phyloP scores from a whole-genome alignment of 371 early-diverging fungal species.

The Lichtheimia ornata region DNA sequence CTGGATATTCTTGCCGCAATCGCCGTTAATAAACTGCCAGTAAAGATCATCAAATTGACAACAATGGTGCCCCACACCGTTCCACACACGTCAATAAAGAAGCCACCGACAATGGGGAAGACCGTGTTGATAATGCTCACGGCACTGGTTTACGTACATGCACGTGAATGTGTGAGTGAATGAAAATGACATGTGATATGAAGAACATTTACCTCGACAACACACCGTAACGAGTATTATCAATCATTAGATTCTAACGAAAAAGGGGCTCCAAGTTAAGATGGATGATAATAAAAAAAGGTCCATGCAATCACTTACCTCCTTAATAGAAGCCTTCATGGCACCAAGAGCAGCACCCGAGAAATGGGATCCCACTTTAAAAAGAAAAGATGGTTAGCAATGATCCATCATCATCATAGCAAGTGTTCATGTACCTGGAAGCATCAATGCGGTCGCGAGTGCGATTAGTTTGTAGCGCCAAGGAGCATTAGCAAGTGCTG shows the following conservation, averaged over 20 bases:
- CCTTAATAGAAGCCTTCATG: conserved; percentile 36
- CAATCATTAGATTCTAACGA: conserved; percentile 35
- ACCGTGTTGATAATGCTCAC: conserved; percentile 57
- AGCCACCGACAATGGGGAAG: conserved; percentile 55
- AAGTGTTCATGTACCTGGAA: conserved; percentile 32
- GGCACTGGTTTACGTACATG: too few relatives aligned
- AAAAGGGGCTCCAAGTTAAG: neutral
- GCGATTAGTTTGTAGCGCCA: conserved; percentile 45
- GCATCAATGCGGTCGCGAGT: conserved; percentile 35
- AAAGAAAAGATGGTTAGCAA: neutral
- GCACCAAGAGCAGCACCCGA: conserved; percentile 28
- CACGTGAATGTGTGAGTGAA: too few relatives aligned
- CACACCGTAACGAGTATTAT: conserved; percentile 57
- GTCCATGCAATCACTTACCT: conserved; percentile 16
- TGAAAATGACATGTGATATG: too few relatives aligned
- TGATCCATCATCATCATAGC: neutral
- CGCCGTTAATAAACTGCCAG: conserved; percentile 51
- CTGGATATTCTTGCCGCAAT: conserved; percentile 39
- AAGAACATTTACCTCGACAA: conserved; percentile 42
- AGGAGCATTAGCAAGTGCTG: conserved; percentile 39
- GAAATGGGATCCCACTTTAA: conserved; percentile 24
- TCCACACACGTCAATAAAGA: conserved; percentile 53
- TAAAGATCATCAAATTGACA: conserved; percentile 39
- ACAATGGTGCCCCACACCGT: conserved; percentile 50
- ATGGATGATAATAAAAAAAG: neutral